A percentile compares a stretch with the other conserved stretches of the same genome.
phyloP scores from a whole-genome alignment of 805 yeast species.

The Teunomyces pallodes region DNA sequence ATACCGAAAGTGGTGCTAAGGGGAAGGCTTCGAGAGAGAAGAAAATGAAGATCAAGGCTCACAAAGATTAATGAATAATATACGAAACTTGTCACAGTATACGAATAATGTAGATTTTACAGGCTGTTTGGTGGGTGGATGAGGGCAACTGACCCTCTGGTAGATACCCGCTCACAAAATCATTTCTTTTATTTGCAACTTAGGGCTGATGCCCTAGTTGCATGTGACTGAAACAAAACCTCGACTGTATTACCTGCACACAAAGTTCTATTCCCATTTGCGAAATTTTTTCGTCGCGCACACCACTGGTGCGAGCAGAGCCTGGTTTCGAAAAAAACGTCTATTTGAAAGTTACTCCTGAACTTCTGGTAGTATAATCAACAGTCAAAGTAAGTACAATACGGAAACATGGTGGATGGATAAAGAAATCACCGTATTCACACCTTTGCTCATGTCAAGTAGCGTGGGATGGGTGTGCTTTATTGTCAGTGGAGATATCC shows the following conservation, averaged over 20 bases:
- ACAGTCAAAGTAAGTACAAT: slow-evolving; percentile 9
- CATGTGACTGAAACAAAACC: not conserved
- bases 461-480: not conserved
- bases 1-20: slow-evolving; percentile 56
- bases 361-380: slow-evolving; percentile 6
- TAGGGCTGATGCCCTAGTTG: slow-evolving; percentile 5
- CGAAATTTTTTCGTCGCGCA: slow-evolving; percentile 3
- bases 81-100: not conserved
- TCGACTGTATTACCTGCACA: slow-evolving; percentile 5
- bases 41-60: slow-evolving; percentile 39
- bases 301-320: slow-evolving; percentile 2
- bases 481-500: not conserved
- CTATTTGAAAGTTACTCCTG: slow-evolving; percentile 6
- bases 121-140: no score
- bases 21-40: slow-evolving; percentile 49
- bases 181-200: not conserved
- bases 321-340: slow-evolving; percentile 7
- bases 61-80: slow-evolving; percentile 13
- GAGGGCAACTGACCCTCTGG: no score
- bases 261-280: not conserved
- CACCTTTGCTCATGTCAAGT: not conserved
- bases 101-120: not conserved
- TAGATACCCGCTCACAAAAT: no score
- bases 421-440: not conserved
- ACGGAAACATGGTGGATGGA: not conserved